phyloP scores from a whole-genome alignment of 805 yeast genomes.

The Ogataea minuta region DNA sequence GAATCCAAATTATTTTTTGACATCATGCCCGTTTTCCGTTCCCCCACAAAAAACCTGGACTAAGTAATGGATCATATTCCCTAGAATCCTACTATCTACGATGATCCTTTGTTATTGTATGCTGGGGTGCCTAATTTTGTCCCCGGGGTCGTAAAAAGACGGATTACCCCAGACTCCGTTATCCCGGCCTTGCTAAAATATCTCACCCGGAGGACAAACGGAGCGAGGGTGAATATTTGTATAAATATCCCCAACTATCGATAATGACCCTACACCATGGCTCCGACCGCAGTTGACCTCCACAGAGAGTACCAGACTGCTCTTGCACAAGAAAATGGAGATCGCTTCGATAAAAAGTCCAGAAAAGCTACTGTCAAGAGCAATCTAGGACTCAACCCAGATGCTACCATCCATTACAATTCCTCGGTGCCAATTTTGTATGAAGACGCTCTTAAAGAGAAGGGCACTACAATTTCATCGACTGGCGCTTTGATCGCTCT shows the following conservation, averaged over 20 bases:
- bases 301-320: constrained; percentile 31
- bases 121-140: background rate
- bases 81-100: no score
- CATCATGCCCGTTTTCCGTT: no score
- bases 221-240: constrained; percentile 4
- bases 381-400: constrained; percentile 51
- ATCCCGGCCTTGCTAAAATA: constrained; percentile 10
- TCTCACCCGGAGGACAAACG: constrained; percentile 14
- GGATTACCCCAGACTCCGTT: constrained; percentile 16
- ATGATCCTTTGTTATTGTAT: background rate
- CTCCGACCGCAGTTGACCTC: constrained; percentile 41
- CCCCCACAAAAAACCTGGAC: no score
- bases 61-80: no score
- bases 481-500: constrained; percentile 95
- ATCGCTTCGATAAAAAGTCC: constrained; percentile 26
- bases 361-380: constrained; percentile 33
- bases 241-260: constrained; percentile 2
- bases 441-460: constrained; percentile 91
- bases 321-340: constrained; percentile 22
- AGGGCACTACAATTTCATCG: constrained; percentile 86
- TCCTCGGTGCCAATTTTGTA: constrained; percentile 90
- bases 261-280: constrained; percentile 27
- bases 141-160: constrained; percentile 9
- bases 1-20: no score
- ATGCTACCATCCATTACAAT: constrained; percentile 76